A percentile compares a stretch with the other conserved stretches of the same genome.
These are phyloP conservation scores for Lachancea waltii DNA, from an alignment of 805 yeast species.

Conservation along the genomic window DNA sequence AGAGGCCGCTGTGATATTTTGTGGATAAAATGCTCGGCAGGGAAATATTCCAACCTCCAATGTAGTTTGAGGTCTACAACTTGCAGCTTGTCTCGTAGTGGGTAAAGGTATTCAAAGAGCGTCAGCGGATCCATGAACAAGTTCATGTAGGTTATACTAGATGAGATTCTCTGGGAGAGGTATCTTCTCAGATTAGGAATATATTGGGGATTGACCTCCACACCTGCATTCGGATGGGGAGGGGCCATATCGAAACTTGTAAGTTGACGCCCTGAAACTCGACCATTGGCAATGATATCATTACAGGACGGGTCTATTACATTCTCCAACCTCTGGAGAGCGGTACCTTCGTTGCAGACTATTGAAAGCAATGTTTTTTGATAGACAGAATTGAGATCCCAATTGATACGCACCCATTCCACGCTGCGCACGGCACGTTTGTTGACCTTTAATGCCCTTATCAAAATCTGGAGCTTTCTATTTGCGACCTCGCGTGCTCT, in stretches of 20 bases:
- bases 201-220: slow-evolving; percentile 25
- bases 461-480: slow-evolving; percentile 22
- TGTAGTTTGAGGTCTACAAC: slow-evolving; percentile 36
- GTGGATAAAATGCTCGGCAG: slow-evolving; percentile 23
- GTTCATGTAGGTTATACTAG: slow-evolving; percentile 30
- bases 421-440: slow-evolving; percentile 23
- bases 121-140: slow-evolving; percentile 36
- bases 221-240: slow-evolving; percentile 32
- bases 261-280: slow-evolving; percentile 20
- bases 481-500: slow-evolving; percentile 30
- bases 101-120: slow-evolving; percentile 34
- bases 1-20: slow-evolving; percentile 16
- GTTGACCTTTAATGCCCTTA: slow-evolving; percentile 25
- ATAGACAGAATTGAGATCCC: slow-evolving; percentile 34
- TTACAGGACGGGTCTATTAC: slow-evolving; percentile 36
- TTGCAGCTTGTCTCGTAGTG: slow-evolving; percentile 28
- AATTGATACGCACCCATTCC: slow-evolving; percentile 37
- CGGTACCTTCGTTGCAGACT: slow-evolving; percentile 26
- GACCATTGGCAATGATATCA: slow-evolving; percentile 30
- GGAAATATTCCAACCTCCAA: slow-evolving; percentile 38
- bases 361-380: slow-evolving; percentile 30
- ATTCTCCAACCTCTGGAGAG: slow-evolving; percentile 35
- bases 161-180: slow-evolving; percentile 26
- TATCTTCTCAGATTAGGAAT: slow-evolving; percentile 28
- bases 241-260: slow-evolving; percentile 35